Evolutionary conservation across 179 eudicot genomes (phyloP).

Genomic region (Carnegiea gigantea): DNA sequence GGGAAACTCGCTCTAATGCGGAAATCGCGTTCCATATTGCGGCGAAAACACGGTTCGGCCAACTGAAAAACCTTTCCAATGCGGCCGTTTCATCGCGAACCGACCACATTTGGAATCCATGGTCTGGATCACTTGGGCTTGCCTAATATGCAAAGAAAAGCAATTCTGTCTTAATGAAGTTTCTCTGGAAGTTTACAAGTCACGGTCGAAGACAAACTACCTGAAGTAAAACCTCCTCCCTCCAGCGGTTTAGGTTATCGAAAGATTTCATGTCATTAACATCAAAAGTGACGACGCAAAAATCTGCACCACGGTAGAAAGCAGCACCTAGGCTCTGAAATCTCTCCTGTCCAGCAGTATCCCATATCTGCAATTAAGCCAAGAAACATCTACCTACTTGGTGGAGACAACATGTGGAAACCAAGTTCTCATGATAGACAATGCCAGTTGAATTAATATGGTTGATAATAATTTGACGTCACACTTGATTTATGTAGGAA

Average conservation of each 20-base stretch:
- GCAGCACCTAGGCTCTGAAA: constrained; percentile 69
- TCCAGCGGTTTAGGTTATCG: constrained; percentile 58
- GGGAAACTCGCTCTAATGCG: no score
- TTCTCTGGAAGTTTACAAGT: background rate
- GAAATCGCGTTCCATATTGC: no score
- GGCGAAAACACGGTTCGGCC: no score
- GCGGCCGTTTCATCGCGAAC: no score
- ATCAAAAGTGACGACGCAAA: constrained; percentile 62
- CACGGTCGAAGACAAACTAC: constrained; percentile 25
- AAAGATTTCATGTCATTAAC: constrained; percentile 64
- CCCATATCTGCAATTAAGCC: constrained; percentile 49
- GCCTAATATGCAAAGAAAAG: constrained; percentile 39
- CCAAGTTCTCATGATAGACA: background rate
- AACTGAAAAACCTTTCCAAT: no score
- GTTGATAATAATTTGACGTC: no score
- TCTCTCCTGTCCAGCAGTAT: constrained; percentile 62
- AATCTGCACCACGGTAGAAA: constrained; percentile 67
- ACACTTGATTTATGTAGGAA: background rate
- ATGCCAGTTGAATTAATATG: background rate
- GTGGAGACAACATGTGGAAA: background rate
- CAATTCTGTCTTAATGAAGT: background rate
- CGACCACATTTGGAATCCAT: no score
- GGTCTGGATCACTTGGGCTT: constrained; percentile 48
- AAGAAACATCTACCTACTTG: constrained; percentile 12
- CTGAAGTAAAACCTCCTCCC: constrained; percentile 63